These are phyloP conservation scores for Kitagawia praeruptora DNA, from an alignment of 129 eudicot species.

Conservation along the genomic window DNA sequence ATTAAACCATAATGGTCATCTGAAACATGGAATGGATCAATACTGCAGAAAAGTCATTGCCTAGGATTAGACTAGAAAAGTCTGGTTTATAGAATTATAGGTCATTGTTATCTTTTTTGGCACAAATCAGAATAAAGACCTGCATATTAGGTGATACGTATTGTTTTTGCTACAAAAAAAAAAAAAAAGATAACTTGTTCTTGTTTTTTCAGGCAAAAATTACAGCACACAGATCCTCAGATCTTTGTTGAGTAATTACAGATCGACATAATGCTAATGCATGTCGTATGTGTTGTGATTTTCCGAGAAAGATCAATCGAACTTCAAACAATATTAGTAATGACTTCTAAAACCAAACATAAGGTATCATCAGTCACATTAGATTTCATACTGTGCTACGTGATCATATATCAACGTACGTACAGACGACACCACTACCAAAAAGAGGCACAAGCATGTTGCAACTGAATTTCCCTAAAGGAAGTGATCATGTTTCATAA, in stretches of 20 bases:
- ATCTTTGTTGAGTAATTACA: too few species aligned
- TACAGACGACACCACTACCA: neutral
- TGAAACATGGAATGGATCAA: neutral
- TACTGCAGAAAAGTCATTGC: too few species aligned
- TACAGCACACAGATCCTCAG: too few species aligned
- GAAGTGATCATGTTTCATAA: neutral
- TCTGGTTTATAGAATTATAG: too few species aligned
- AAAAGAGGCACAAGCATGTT: slow-evolving; percentile 1
- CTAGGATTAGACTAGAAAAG: too few species aligned
- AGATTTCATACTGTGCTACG: neutral
- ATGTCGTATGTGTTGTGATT: neutral
- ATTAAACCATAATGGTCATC: neutral
- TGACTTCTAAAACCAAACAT: neutral
- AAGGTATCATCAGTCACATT: neutral
- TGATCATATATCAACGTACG: neutral
- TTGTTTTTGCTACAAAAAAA: too few species aligned
- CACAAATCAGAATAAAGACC: too few species aligned
- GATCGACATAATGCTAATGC: too few species aligned
- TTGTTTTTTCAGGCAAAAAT: too few species aligned
- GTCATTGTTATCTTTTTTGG: too few species aligned
- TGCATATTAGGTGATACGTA: too few species aligned
- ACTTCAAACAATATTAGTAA: neutral
- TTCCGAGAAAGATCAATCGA: neutral
- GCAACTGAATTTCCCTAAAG: neutral
- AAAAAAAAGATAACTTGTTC: too few species aligned